Evolutionary conservation across 2,329 filamentous ascomycete genomes (phyloP).

Genomic region (Sporothrix sp.): DNA sequence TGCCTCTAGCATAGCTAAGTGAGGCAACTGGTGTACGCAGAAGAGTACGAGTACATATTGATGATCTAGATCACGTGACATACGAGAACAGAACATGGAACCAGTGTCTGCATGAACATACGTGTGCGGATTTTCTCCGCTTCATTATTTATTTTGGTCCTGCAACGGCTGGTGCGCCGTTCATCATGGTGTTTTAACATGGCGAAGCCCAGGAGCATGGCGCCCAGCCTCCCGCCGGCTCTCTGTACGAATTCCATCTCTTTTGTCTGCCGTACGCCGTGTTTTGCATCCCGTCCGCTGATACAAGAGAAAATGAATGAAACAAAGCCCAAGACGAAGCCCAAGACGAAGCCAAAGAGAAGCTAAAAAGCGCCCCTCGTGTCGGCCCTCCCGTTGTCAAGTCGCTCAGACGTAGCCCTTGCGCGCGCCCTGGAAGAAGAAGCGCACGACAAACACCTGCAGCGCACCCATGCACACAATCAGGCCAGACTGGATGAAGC

Average conservation of each 20-base stretch:
- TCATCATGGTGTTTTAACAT: neutral
- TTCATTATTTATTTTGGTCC: neutral
- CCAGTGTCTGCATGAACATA: neutral
- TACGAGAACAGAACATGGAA: neutral
- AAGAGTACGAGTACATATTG: too few relatives aligned
- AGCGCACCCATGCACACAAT: conserved; percentile 92
- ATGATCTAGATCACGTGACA: neutral
- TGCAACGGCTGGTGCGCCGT: neutral
- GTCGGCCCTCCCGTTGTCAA: neutral
- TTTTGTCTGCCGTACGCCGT: conserved; percentile 6
- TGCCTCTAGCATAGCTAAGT: neutral
- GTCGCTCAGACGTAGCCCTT: conserved; percentile 56
- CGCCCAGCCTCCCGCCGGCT: neutral
- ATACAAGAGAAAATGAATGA: conserved; percentile 1
- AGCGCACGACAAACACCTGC: conserved; percentile 93
- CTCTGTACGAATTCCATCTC: conserved; percentile 1
- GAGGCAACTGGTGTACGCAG: too few relatives aligned
- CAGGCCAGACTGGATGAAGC: conserved; percentile 80
- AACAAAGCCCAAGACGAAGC: neutral
- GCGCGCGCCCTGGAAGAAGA: conserved; percentile 87
- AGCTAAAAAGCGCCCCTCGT: neutral
- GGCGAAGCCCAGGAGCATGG: neutral
- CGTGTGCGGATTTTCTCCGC: neutral
- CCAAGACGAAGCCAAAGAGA: neutral
- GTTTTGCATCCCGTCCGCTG: neutral